phyloP scores from a whole-genome alignment of 2,329 filamentous ascomycete species.

The Fonsecaea monophora region DNA sequence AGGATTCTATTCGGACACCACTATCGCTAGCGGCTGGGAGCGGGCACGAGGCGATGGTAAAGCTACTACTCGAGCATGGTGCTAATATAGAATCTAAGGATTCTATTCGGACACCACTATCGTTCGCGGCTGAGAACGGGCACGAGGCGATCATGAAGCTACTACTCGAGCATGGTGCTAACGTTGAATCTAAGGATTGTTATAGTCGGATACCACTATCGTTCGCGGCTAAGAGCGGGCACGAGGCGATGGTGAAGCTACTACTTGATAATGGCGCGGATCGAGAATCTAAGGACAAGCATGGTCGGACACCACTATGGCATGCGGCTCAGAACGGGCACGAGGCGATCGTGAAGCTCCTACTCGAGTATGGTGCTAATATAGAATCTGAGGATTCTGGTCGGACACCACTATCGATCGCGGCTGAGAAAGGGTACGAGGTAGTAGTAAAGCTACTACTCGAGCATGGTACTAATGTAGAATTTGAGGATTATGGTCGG shows the following conservation, averaged over 20 bases:
- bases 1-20: constrained; percentile 19
- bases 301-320: constrained; percentile 6
- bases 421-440: too few relatives aligned
- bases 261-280: constrained; percentile 28
- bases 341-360: constrained; percentile 17
- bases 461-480: too few relatives aligned
- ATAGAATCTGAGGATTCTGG: background rate
- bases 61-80: constrained; percentile 23
- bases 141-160: constrained; percentile 24
- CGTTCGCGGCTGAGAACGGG: constrained; percentile 23
- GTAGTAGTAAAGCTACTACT: too few relatives aligned
- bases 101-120: constrained; percentile 7
- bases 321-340: constrained; percentile 14
- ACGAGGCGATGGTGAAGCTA: constrained; percentile 19
- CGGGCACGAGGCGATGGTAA: constrained; percentile 30
- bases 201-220: constrained; percentile 2
- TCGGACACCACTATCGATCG: too few relatives aligned
- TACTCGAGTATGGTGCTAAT: constrained; percentile 29
- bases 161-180: constrained; percentile 25
- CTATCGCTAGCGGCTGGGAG: constrained; percentile 18
- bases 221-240: constrained; percentile 14
- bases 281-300: constrained; percentile 7
- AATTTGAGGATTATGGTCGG: too few relatives aligned
- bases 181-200: constrained; percentile 22
- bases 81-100: constrained; percentile 22